Percentiles rank a stretch among this genome's conserved stretches.
These are phyloP conservation scores for Chalciporus sphaerocephalus DNA, from an alignment of 768 basidiomycete genomes.

Conservation along the genomic window DNA sequence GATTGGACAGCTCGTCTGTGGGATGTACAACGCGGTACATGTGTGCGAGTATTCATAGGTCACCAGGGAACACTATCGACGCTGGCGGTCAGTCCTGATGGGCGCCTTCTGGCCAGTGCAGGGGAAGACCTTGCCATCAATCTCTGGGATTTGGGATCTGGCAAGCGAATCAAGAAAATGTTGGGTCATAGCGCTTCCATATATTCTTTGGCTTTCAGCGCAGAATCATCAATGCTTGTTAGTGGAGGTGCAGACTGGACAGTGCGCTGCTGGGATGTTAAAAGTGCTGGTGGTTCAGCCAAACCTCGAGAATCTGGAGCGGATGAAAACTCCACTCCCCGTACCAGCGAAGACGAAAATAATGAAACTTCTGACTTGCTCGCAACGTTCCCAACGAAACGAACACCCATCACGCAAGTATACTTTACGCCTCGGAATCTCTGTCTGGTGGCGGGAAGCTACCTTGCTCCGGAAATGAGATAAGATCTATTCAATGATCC, in stretches of 20 bases:
- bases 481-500: slow-evolving; percentile 18
- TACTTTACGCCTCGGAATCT: slow-evolving; percentile 95
- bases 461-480: slow-evolving; percentile 56
- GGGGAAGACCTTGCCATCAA: slow-evolving; percentile 92
- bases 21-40: slow-evolving; percentile 95
- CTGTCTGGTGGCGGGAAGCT: slow-evolving; percentile 80
- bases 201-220: slow-evolving; percentile 87
- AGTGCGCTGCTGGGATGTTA: slow-evolving; percentile 98
- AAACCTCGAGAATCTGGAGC: slow-evolving; percentile 58
- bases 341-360: slow-evolving; percentile 47
- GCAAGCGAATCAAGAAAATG: slow-evolving; percentile 94
- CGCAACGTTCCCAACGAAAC: slow-evolving; percentile 90
- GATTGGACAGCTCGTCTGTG: slow-evolving; percentile 95
- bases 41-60: slow-evolving; percentile 92
- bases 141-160: slow-evolving; percentile 96
- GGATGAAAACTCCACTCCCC: slow-evolving; percentile 30
- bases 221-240: slow-evolving; percentile 85
- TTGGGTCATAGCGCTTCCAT: slow-evolving; percentile 86
- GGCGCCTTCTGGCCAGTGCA: slow-evolving; percentile 87
- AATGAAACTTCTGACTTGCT: slow-evolving; percentile 77
- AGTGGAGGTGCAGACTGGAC: slow-evolving; percentile 95
- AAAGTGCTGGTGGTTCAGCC: slow-evolving; percentile 61
- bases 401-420: slow-evolving; percentile 87
- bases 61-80: slow-evolving; percentile 87
- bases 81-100: slow-evolving; percentile 89